phyloP scores from a whole-genome alignment of 306 rosid genomes.

The Comarum palustre region DNA sequence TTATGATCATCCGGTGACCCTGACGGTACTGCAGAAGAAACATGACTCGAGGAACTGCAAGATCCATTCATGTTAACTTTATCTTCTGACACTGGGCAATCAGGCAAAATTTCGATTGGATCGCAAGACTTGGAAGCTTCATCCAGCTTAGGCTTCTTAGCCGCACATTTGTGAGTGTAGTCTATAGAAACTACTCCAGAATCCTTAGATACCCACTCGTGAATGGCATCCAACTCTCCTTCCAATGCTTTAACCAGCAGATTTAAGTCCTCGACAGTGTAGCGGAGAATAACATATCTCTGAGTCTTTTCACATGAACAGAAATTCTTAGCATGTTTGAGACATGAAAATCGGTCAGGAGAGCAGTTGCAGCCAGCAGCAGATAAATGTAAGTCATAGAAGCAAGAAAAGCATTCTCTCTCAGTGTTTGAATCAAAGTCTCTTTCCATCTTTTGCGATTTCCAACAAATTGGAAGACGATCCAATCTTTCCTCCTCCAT shows the following conservation, averaged over 20 bases:
- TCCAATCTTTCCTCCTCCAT: slow-evolving; percentile 75
- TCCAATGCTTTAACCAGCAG: slow-evolving; percentile 61
- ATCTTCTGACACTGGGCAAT: slow-evolving; percentile 37
- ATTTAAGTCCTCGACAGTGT: slow-evolving; percentile 50
- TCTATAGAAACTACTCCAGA: slow-evolving; percentile 35
- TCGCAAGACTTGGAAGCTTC: slow-evolving; percentile 24
- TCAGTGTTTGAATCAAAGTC: slow-evolving; percentile 62
- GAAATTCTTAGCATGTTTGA: slow-evolving; percentile 56
- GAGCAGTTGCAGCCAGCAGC: slow-evolving; percentile 78
- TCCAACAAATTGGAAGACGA: slow-evolving; percentile 53
- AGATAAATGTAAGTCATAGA: slow-evolving; percentile 80
- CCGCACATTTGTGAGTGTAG: slow-evolving; percentile 21
- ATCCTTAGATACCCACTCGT: slow-evolving; percentile 41
- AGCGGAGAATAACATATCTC: slow-evolving; percentile 57
- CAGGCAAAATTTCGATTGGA: slow-evolving; percentile 34
- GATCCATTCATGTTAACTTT: slow-evolving; percentile 42
- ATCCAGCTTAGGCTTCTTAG: slow-evolving; percentile 32
- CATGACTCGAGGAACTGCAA: slow-evolving; percentile 43
- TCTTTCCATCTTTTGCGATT: slow-evolving; percentile 61
- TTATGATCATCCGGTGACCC: slow-evolving; percentile 49
- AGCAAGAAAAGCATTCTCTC: slow-evolving; percentile 86
- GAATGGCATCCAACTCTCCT: slow-evolving; percentile 47
- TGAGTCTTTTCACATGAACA: slow-evolving; percentile 60
- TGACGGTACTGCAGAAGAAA: slow-evolving; percentile 60
- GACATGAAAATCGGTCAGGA: slow-evolving; percentile 71